Base-by-base conservation (phyloP, 306 rosid species). In the Trifolium pratense region DNA sequence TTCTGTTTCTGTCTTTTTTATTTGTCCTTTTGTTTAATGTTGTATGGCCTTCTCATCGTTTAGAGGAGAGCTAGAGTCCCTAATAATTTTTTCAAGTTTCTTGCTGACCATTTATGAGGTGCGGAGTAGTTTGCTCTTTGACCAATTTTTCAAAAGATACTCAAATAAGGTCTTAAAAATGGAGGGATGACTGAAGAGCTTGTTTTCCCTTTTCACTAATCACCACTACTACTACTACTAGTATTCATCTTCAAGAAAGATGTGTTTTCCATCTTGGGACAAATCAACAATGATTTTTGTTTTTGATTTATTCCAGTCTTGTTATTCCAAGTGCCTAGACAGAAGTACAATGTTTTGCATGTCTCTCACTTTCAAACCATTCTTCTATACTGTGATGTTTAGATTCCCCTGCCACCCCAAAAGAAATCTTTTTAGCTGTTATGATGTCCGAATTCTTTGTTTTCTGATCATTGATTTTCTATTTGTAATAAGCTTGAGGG, bases 231-330 rank as follows among this genome's bases (percentile, higher is more conserved):
- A n/a, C n/a, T 36, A 34, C 39, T 34, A 34, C 39, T 34, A 16
- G 23, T 64, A 26, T 75, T 20, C 71, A 40, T 31, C 34, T 63
- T 75, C 51, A 46, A 64, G 71, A 63, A 60, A 60, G 11, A 58
- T 75, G 61, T 64, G 10, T 53, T 55, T 62, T 70, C 58, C 55
- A 56, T 70, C 36, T 70, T 70, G 46, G 29, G n/a, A 51, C 13
- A 20, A 53, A 53, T 53, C 29, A 18, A 53, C 62, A 73, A n/a
- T 10, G 51, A 49, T 48, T 51, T 59, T 59, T 13, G 20, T 48
- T 66, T 37, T 58, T 13, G 29, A 58, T 25, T 26, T 29, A 15
- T 13, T 14, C 12, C 23, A 59, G 11, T 25, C 42, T 60, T 60
- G 39, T 15, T 32, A 60, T 31, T 31, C 42, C 14, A 34, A 60